Conservation (phyloP, 768 basidiomycete genomes). For the Mycena galopus region DNA sequence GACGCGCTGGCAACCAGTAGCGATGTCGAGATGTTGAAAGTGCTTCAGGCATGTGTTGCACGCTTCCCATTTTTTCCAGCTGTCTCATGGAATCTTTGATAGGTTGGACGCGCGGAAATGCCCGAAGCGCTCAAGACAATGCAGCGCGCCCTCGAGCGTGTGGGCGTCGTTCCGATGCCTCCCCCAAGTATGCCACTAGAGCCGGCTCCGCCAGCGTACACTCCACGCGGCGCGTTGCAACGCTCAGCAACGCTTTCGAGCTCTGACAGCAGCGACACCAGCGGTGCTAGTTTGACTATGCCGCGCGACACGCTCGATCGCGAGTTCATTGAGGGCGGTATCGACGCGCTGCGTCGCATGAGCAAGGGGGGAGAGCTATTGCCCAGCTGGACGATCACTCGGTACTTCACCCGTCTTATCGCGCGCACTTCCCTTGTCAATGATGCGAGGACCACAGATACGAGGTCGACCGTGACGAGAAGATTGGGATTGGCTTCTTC, state of each 20-base stretch:
- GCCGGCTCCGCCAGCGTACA: constrained; percentile 28
- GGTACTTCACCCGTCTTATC: constrained; percentile 46
- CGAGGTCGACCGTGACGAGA: constrained; percentile 78
- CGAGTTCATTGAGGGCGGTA: constrained; percentile 79
- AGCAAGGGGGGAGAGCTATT: constrained; percentile 60
- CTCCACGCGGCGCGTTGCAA: constrained; percentile 13
- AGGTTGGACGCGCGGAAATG: constrained; percentile 75
- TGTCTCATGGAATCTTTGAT: constrained; percentile 18
- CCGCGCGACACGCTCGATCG: constrained; percentile 66
- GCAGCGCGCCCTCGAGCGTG: constrained; percentile 72
- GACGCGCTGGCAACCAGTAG: constrained; percentile 67
- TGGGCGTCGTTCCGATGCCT: constrained; percentile 36
- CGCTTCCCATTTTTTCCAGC: neutral
- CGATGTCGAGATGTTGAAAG: constrained; percentile 73
- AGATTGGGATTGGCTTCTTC: constrained; percentile 82
- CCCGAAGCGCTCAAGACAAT: constrained; percentile 87
- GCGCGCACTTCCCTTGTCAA: neutral
- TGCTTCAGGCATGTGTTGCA: constrained; percentile 59
- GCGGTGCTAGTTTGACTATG: constrained; percentile 9
- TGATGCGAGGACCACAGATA: constrained; percentile 55
- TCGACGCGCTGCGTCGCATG: constrained; percentile 78
- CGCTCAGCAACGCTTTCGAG: constrained; percentile 32
- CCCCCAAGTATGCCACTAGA: neutral
- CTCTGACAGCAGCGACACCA: constrained; percentile 28
- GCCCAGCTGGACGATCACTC: constrained; percentile 84